Evolutionary conservation across 164 flowering plant species (phyloP), one percentile per base, ranked within the genome.

Genomic region (Sedum album): DNA sequence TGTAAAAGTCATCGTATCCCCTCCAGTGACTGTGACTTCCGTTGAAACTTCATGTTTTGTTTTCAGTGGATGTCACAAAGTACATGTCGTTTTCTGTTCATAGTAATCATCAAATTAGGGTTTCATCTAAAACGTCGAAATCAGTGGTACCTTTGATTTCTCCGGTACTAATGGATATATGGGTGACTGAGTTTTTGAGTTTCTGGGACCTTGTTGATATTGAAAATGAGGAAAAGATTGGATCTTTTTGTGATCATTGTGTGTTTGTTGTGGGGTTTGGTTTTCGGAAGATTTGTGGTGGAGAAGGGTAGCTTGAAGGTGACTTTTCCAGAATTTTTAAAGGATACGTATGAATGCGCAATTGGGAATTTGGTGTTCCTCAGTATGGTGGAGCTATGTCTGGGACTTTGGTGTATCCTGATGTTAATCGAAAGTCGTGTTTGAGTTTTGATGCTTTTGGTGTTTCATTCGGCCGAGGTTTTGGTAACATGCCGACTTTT

Each of bases 341-440:
- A 80, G 69, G 89, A 74, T 31, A 83, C 74, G 9, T 83, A 91
- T 65, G 97, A 94, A 69, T 88, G 92, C 66, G 96, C 97, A 8
- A 90, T 94, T 73, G 96, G 99, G 26, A 90, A 94, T 69, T 94
- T 94, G 99, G 99, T 31, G 89, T 94, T 73, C 99, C 97, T 73
- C 86, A 86, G 61, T 90, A 90, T 72, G 97, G 99, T 55, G 99
- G 99, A 39, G 81, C 91, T n/a, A 70, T 91, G 83, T 74, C 78
- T 30, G 99, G 99, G 4, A 79, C 80, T 31, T 93, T 88, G 13
- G 72, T 81, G 55, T 90, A 85, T 70, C 97, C 97, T 0, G 80
- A 79, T 71, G 66, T 85, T 20, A 87, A 91, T 77, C 88, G 87
- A 26, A 85, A 87, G 74, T 92, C 87, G 8, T 94, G 99, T 73